Base-by-base conservation (phyloP, 768 basidiomycete species). In the Phaffia australis region DNA sequence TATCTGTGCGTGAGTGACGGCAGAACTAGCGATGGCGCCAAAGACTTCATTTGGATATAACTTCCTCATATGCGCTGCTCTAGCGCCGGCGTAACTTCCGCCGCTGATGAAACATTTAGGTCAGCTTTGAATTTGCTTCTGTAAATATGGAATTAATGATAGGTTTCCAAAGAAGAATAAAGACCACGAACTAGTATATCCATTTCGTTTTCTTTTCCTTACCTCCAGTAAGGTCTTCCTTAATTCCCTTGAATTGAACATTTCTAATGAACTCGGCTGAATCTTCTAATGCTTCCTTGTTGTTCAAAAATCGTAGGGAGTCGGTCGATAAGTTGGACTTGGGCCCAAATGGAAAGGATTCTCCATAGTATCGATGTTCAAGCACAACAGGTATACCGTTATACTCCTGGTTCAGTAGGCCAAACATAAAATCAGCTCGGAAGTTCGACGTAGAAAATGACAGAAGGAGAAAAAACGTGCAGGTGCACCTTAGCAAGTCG, bases 301-400 rank as follows among this genome's bases (percentile, higher is more conserved):
- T 97, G 72, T 85, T 87, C 60, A 99, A 80, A 82, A 87, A 98
- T 85, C 91, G 81, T 60, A 95, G 79, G 35, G 87, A 81, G 71
- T 91, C 88, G 9, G 90, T 92, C 3, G 87, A 84, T 65, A 94
- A 81, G 75, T 89, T 84, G 32, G 78, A 69, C 25, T 89, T 87
- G 0, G 88, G 87, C 16, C 19, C 54, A 51, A 52, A 59, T 14
- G 65, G 65, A 15, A 88, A 79, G 8, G 89, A 92, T 55, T 82
- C 65, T 78, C 91, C 89, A 74, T 94, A 94, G 72, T 78, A 79
- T 15, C 92, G 82, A 75, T 97, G 92, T 74, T 97, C 92, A 47
- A 97, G 80, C n/a, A 97, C 83, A 51, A 95, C 83, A 23, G 87
- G 87, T 6, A 97, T 80, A 5, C 94, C 94, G n/a, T 84, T 82